Percentiles rank a stretch among this genome's conserved stretches.
phyloP scores from a whole-genome alignment of 495 filamentous ascomycete genomes.

The Aspergillus hancockii region DNA sequence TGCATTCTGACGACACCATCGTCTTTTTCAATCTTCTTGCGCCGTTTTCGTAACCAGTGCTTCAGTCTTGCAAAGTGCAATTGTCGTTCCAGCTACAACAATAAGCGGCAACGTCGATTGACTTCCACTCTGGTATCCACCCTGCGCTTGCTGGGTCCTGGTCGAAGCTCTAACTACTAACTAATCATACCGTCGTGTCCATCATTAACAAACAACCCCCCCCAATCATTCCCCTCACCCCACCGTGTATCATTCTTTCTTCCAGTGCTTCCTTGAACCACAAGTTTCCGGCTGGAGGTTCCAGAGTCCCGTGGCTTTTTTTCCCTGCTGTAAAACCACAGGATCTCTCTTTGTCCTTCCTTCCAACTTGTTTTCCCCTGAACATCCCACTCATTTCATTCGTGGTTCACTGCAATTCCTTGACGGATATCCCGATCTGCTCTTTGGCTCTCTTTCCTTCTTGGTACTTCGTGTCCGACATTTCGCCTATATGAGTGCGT shows the following conservation, averaged over 20 bases:
- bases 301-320: constrained; percentile 21
- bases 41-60: constrained; percentile 21
- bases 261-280: constrained; percentile 25
- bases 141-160: neutral
- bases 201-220: constrained; percentile 27
- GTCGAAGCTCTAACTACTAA: constrained; percentile 4
- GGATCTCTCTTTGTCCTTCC: constrained; percentile 18
- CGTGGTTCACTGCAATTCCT: constrained; percentile 29
- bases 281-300: constrained; percentile 17
- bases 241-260: constrained; percentile 25
- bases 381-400: constrained; percentile 20
- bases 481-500: constrained; percentile 51
- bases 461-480: constrained; percentile 19
- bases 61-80: neutral
- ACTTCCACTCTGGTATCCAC: constrained; percentile 9
- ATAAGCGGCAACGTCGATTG: neutral
- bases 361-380: constrained; percentile 23
- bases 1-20: constrained; percentile 41
- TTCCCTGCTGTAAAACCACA: constrained; percentile 21
- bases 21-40: constrained; percentile 13
- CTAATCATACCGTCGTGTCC: constrained; percentile 26
- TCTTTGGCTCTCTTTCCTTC: constrained; percentile 27
- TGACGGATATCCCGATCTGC: constrained; percentile 25
- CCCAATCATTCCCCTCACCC: constrained; percentile 17
- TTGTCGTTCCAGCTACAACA: neutral